Base-by-base conservation (phyloP, 2,329 filamentous ascomycete species). In the Akanthomyces lecanii region DNA sequence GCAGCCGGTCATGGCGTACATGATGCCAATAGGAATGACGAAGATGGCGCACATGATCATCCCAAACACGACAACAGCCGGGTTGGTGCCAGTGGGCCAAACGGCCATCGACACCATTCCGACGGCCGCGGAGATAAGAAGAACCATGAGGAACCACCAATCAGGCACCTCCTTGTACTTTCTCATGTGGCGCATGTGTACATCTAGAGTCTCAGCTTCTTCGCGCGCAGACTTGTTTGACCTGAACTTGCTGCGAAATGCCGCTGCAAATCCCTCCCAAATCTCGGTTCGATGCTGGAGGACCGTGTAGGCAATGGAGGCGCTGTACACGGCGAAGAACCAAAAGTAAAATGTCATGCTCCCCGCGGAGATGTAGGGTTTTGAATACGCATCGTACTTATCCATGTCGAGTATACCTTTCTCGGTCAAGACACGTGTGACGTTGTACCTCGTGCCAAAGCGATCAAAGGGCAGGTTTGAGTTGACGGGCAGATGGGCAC, bases 121-220 rank as follows among this genome's bases (percentile, higher is more conserved):
- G n/a, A 76, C 59, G 14, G 69, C 67, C 30, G 76, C 65, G 5
- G 76, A 71, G 7, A 71, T 56, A 30, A 71, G 61, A 18, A 75
- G 70, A 6, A 69, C 67, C 8, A 72, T 63, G 16, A 76, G 57
- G 65, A 81, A 82, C 77, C 78, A 81, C 78, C 78, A 81, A 53
- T 81, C 78, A 0, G 79, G 78, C 0, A 79, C 77, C 66, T 82
- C 79, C 4, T 72, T 73, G 65, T 83, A 83, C 0, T 67, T 67
- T 12, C 71, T 69, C 79, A 83, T 83, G 23, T 82, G 73, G 2
- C 77, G 74, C 62, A 77, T 77, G 68, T 83, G 81, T 2, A 80
- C 71, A 64, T 79, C 77, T 1, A 67, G 33, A 5, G 69, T 64
- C 23, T 70, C 66, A 4, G 58, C 66, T 10, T 69, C 61, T 21